Conservation (phyloP, 2,329 filamentous ascomycete species). For the Leptodontidium sp. region DNA sequence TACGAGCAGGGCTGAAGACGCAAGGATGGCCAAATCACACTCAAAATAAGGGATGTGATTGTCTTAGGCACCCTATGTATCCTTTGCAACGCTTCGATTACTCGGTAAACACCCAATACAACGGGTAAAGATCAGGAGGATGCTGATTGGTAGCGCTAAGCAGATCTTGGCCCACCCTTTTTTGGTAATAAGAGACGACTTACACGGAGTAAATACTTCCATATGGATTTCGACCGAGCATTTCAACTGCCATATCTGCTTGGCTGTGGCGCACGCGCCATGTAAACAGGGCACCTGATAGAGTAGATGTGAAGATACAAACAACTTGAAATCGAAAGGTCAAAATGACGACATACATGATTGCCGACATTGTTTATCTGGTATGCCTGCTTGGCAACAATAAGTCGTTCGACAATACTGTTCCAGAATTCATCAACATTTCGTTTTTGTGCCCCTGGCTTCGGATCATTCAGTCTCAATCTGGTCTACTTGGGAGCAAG, state of each 20-base stretch:
- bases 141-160: neutral
- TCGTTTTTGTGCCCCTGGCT: too few species aligned
- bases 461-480: too few species aligned
- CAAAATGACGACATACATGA: neutral
- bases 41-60: neutral
- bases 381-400: too few species aligned
- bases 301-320: neutral
- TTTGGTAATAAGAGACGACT: neutral
- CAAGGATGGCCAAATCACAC: neutral
- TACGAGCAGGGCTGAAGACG: neutral
- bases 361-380: neutral
- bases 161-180: neutral
- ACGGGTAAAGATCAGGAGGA: neutral
- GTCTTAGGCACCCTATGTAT: neutral
- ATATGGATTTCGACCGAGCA: neutral
- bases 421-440: too few species aligned
- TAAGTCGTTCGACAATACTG: too few species aligned
- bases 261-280: neutral
- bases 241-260: neutral
- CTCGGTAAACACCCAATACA: constrained; percentile 1
- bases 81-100: neutral
- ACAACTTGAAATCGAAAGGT: neutral
- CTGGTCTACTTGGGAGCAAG: too few species aligned
- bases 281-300: neutral
- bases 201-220: neutral